These are phyloP conservation scores for Apiotrichum sp. DNA, from an alignment of 1,284 basidiomycete species.

Conservation along the genomic window DNA sequence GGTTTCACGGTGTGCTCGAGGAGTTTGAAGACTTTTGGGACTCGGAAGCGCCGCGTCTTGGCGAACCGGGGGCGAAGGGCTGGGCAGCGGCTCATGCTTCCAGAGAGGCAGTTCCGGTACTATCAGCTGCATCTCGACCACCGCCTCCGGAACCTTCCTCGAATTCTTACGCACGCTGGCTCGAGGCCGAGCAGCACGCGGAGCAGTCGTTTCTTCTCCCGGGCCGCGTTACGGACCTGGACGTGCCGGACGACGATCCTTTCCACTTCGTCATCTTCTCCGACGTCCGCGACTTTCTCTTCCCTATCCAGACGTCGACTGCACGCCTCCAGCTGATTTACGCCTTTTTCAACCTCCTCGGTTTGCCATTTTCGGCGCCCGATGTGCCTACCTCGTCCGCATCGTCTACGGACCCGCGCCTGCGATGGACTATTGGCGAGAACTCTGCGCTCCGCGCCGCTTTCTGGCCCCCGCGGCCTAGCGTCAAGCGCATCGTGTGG, in stretches of 20 bases:
- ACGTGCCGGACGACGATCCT: conserved; percentile 56
- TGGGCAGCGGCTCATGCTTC: conserved; percentile 38
- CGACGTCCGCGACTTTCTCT: conserved; percentile 67
- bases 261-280: conserved; percentile 71
- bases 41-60: conserved; percentile 49
- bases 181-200: conserved; percentile 54
- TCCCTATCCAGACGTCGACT: conserved; percentile 53
- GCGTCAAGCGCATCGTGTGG: conserved; percentile 21
- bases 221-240: conserved; percentile 54
- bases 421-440: conserved; percentile 27
- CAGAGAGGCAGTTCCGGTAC: background rate
- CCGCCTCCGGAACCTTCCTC: background rate
- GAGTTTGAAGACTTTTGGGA: conserved; percentile 53
- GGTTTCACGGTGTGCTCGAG: conserved; percentile 30
- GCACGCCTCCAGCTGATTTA: conserved; percentile 63
- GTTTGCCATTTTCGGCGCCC: conserved; percentile 54
- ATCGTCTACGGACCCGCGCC: conserved; percentile 43
- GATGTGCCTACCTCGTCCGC: conserved; percentile 44
- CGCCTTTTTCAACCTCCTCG: conserved; percentile 69
- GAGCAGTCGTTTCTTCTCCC: conserved; percentile 54
- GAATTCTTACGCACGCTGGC: conserved; percentile 69
- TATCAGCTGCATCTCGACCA: background rate
- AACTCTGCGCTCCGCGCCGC: conserved; percentile 25
- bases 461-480: conserved; percentile 27
- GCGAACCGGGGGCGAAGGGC: conserved; percentile 47